Evolutionary conservation across 345 rosid genomes (phyloP), one percentile per base, ranked within the genome.

Genomic region (Boechera stricta): DNA sequence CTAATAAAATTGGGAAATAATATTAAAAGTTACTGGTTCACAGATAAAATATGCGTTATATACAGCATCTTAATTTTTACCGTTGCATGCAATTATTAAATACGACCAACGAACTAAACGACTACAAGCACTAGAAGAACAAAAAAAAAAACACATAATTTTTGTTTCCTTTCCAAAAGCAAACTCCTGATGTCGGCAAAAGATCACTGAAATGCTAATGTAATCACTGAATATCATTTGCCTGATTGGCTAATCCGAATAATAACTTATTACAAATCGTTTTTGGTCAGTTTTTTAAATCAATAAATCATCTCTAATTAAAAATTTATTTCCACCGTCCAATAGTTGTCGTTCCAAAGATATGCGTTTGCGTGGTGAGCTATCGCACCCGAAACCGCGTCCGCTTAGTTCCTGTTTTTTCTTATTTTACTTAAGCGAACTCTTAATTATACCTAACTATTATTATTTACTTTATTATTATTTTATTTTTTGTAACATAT

Each of bases 381-480:
- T 49, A 78, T 54, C 77, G 48, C 81, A 72, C 73, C 77, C 70
- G 74, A 73, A 67, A 73, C 51, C 82, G 74, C 64, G 82, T 79
- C 31, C 58, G 61, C 66, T 70, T 64, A 65, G 39, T 61, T 67
- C 26, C 2, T 58, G 12, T 6, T 67, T 62, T 2, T n/a, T 58
- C 5, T 28, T 47, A 53, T 29, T 71, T 36, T 57, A 65, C 26
- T 32, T 36, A 51, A 65, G 15, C 57, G 29, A 66, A 66, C 49
- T 67, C 24, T 39, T 67, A 21, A 39, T 58, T 51, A 58, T 72
- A 64, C 77, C 73, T 74, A 64, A 74, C 47, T 57, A 52, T 11
- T 42, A 10, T 26, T 59, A 10, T 26, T 60, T 36, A 15, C 39
- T 61, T 38, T 26, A 42, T 18, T 16, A 16, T 16, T 16, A 16